Evolutionary conservation across 768 basidiomycete species (phyloP), one percentile per base, ranked within the genome.

Genomic region (Austroboletus festivus): DNA sequence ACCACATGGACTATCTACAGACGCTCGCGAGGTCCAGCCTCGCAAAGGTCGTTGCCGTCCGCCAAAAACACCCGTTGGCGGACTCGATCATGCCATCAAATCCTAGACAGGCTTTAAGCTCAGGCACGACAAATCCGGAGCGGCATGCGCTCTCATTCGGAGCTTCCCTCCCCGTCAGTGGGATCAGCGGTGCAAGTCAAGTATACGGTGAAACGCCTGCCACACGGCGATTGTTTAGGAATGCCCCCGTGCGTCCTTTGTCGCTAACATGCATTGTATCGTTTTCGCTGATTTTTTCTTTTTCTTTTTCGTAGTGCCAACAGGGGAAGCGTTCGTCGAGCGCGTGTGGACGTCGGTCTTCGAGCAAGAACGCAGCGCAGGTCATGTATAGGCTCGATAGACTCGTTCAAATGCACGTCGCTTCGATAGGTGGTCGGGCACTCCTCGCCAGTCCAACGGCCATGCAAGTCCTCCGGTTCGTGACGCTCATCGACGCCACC

Each of bases 401-500:
- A n/a, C 50, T 61, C 40, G 57, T 61, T 4, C 60, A 57, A 19
- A 28, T 52, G 12, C 60, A 61, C 39, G 60, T 37, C 10, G 47
- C 51, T 10, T 56, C 39, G 21, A 48, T 63, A 8, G 37, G 38
- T 8, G 41, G 49, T 1, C 47, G 53, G n/a, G 22, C 47, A 16
- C n/a, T 34, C n/a, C n/a, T 16, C 11, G 21, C 42, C 12, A 55
- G 58, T 24, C 62, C 55, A 7, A 58, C 61, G 2, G 55, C 61
- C 16, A 47, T 31, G 39, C 64, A 58, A 23, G 46, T 63, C 0
- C 47, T 61, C 21, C 51, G 48, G 1, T 62, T 53, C 33, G 58
- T 55, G 8, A 64, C 55, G 22, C 53, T 66, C 30, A 22, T 63
- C 24, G 64, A 64, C 22, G 61, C 55, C 1, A 63, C 63, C 7